Conservation (phyloP, 2,329 filamentous ascomycete species). For the Bimuria novae-zelandiae region DNA sequence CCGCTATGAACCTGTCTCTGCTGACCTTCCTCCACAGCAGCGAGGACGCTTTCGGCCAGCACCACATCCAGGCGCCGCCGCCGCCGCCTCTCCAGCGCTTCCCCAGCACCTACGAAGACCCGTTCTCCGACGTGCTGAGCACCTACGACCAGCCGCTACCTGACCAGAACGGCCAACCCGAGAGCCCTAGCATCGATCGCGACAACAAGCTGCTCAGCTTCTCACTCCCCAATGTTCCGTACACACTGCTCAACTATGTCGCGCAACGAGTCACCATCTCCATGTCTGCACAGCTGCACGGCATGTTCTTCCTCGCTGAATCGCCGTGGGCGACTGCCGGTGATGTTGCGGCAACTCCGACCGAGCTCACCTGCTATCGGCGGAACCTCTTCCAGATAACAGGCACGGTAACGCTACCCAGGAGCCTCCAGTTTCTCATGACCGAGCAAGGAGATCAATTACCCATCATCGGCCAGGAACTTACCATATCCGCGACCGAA, state of each 20-base stretch:
- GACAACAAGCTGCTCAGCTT: constrained; percentile 63
- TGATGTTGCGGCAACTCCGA: constrained; percentile 62
- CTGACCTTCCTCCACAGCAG: constrained; percentile 48
- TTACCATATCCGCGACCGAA: constrained; percentile 89
- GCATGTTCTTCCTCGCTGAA: constrained; percentile 88
- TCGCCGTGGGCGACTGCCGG: constrained; percentile 68
- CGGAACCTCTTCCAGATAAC: constrained; percentile 96
- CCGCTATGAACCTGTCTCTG: constrained; percentile 22
- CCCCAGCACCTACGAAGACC: constrained; percentile 55
- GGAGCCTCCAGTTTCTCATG: constrained; percentile 77
- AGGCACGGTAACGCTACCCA: constrained; percentile 80
- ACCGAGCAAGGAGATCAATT: constrained; percentile 84
- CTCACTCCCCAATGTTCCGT: constrained; percentile 55
- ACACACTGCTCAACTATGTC: constrained; percentile 67
- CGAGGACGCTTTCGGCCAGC: constrained; percentile 55
- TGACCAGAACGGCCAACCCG: constrained; percentile 51
- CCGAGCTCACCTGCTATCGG: constrained; percentile 92
- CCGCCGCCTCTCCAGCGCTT: constrained; percentile 55
- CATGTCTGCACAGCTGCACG: constrained; percentile 78
- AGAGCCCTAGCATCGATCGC: constrained; percentile 64
- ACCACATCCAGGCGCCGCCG: constrained; percentile 47
- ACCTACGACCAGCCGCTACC: constrained; percentile 51
- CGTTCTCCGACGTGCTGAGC: constrained; percentile 57
- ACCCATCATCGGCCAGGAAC: constrained; percentile 79
- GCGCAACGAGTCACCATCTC: constrained; percentile 66